These are phyloP conservation scores for Penicillium frequentans DNA, from an alignment of 2,329 filamentous ascomycete genomes.

Conservation along the genomic window DNA sequence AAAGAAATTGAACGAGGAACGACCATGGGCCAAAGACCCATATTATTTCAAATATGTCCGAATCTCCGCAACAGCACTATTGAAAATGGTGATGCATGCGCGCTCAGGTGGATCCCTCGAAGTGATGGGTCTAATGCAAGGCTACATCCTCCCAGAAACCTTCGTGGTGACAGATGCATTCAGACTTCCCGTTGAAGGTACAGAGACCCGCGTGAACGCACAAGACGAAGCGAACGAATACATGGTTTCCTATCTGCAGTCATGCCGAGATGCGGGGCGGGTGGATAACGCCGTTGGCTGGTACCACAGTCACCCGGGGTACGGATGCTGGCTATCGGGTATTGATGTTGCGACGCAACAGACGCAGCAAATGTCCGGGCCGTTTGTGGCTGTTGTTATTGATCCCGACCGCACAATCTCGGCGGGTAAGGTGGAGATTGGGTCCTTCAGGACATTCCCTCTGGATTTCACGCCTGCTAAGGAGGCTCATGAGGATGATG, in stretches of 20 bases:
- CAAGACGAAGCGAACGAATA: constrained; percentile 97
- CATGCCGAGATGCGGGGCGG: constrained; percentile 72
- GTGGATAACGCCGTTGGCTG: constrained; percentile 93
- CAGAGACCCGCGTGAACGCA: constrained; percentile 96
- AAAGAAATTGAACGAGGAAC: constrained; percentile 61
- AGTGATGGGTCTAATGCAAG: constrained; percentile 98
- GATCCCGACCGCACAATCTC: constrained; percentile 95
- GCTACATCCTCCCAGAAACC: constrained; percentile 78
- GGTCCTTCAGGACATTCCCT: constrained; percentile 90
- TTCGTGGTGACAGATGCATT: constrained; percentile 95
- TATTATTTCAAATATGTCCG: constrained; percentile 91
- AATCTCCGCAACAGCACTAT: constrained; percentile 86
- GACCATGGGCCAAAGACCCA: constrained; percentile 76
- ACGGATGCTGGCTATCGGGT: constrained; percentile 95
- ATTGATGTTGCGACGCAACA: constrained; percentile 91
- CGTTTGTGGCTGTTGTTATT: constrained; percentile 93
- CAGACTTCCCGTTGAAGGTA: constrained; percentile 90
- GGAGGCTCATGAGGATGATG: constrained; percentile 47
- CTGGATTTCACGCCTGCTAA: constrained; percentile 64
- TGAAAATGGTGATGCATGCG: constrained; percentile 99
- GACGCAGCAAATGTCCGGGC: constrained; percentile 86
- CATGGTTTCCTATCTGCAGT: constrained; percentile 80
- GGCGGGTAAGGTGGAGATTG: constrained; percentile 94
- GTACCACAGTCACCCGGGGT: constrained; percentile 98
- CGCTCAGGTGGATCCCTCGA: constrained; percentile 90